Base-by-base conservation (phyloP, 345 rosid species). In the Lepidium sativum region DNA sequence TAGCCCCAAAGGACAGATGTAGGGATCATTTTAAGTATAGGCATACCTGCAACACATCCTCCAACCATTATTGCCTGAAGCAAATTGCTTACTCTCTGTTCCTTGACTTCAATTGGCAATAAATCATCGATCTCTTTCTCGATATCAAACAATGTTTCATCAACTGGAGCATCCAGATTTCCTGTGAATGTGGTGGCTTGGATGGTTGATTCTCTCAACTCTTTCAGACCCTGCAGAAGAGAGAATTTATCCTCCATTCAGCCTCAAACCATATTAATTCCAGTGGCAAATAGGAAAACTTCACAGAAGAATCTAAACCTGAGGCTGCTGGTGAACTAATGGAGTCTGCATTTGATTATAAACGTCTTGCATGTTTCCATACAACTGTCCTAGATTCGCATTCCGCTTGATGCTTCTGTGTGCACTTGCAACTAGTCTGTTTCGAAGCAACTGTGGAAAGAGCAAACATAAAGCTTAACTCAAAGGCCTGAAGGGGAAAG, bases 1-100 rank as follows among this genome's bases (percentile, higher is more conserved):
- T 92, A 92, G 12, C 98, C 98, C 98, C 98, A 92, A 25, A 92
- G 91, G 48, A 92, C 98, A 50, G 97, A 89, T 50, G 96, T 81
- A 16, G 98, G 98, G 73, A 92, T 92, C 84, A 75, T 89, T 80
- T 92, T 89, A 48, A 89, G 79, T 11, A 92, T 7, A 53, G 98
- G 97, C 97, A 89, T 92, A 25, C 97, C 97, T 68, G 90, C 96
- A 73, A 92, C 86, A 75, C 97, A 89, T 32, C 79, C 80, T 54
- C 81, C 89, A 45, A 89, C 97, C 97, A 92, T 87, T 61, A 89
- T 7, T 63, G 98, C 79, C 78, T 92, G 98, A 59, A 89, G 88
- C 71, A 92, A 80, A 73, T 92, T 92, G 75, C 98, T 92, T 34
- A 92, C 81, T 18, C 98, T 87, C 62, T 92, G 96, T 75, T 89